Evolutionary conservation across 2,329 filamentous ascomycete genomes (phyloP), one percentile per base, ranked within the genome.

Genomic region (Aspergillus ibericus): DNA sequence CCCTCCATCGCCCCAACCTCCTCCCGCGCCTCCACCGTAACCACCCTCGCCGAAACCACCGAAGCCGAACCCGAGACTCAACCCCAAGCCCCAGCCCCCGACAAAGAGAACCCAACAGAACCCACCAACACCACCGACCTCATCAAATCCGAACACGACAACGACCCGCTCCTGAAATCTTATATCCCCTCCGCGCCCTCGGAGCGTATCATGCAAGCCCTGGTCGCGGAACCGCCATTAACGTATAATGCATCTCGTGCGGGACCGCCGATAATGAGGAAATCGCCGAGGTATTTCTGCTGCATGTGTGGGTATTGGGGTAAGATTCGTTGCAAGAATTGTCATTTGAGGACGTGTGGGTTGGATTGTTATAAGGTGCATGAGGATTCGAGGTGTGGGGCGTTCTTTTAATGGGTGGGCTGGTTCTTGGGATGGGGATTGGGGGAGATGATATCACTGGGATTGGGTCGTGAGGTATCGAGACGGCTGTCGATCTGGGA

Each of bases 301-400:
- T 74, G 73, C 50, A 77, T 82, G 60, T 82, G 80, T 63, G 80
- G 80, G 10, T 82, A 81, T 55, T 82, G 80, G 80, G 80, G 80
- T 0, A 78, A 78, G 63, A 75, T 81, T 29, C 74, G 76, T 63
- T 82, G 80, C 65, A 74, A 74, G 67, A 80, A 73, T 55, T 82
- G 80, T 63, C 77, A 76, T 55, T 71, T 76, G 53, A 66, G 79
- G 61, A 78, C 76, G 9, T 82, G 80, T 68, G 77, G 80, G 36
- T 60, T 81, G 56, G 78, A 78, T 51, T 82, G 80, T 65, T 81
- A 80, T 63, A 75, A 71, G 54, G 67, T 75, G 3, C 80, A 82
- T 71, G 78, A 80, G 63, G 80, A 80, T 59, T 79, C 77, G 42
- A 72, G 76, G 53, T 80, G 78, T 67, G 75, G 75, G 27, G 72